These are phyloP conservation scores for Fusarium bulbicola DNA, from an alignment of 2,329 filamentous ascomycete species.

Conservation along the genomic window DNA sequence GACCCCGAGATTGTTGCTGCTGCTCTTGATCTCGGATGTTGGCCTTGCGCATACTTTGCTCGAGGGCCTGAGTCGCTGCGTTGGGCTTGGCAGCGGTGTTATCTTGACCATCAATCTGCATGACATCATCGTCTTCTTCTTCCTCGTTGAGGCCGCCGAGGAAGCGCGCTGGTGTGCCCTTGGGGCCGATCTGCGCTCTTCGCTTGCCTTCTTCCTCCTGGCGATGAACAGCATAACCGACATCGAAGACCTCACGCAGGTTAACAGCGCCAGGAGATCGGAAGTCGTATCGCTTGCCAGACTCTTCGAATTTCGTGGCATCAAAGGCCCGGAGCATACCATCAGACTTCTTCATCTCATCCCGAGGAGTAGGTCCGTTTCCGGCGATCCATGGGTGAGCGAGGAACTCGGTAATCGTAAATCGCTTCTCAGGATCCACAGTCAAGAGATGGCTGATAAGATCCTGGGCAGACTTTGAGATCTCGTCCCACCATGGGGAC, in stretches of 20 bases:
- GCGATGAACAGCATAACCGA: slow-evolving; percentile 95
- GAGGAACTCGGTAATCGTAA: slow-evolving; percentile 91
- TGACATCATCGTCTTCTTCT: slow-evolving; percentile 59
- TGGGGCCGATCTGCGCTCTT: slow-evolving; percentile 82
- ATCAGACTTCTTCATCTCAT: slow-evolving; percentile 66
- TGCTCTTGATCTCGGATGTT: slow-evolving; percentile 68
- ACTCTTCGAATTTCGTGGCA: slow-evolving; percentile 60
- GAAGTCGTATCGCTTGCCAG: slow-evolving; percentile 85
- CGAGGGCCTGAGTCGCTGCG: slow-evolving; percentile 71
- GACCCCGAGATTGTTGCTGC: slow-evolving; percentile 43
- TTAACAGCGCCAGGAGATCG: slow-evolving; percentile 95
- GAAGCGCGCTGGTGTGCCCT: slow-evolving; percentile 66
- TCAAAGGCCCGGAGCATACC: slow-evolving; percentile 64
- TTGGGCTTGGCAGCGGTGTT: slow-evolving; percentile 57
- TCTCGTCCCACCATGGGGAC: slow-evolving; percentile 99
- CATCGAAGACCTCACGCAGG: slow-evolving; percentile 95
- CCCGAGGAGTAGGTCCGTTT: slow-evolving; percentile 64
- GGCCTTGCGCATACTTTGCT: slow-evolving; percentile 87
- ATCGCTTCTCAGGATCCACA: slow-evolving; percentile 94
- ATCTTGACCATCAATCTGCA: slow-evolving; percentile 69
- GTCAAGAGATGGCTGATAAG: slow-evolving; percentile 92
- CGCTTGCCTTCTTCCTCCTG: slow-evolving; percentile 97
- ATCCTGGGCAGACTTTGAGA: slow-evolving; percentile 93
- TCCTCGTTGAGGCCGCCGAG: slow-evolving; percentile 76
- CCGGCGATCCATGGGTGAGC: slow-evolving; percentile 92